Evolutionary conservation across 257 asterid species (phyloP), one percentile per base, ranked within the genome.

Genomic region (Capsicum baccatum): DNA sequence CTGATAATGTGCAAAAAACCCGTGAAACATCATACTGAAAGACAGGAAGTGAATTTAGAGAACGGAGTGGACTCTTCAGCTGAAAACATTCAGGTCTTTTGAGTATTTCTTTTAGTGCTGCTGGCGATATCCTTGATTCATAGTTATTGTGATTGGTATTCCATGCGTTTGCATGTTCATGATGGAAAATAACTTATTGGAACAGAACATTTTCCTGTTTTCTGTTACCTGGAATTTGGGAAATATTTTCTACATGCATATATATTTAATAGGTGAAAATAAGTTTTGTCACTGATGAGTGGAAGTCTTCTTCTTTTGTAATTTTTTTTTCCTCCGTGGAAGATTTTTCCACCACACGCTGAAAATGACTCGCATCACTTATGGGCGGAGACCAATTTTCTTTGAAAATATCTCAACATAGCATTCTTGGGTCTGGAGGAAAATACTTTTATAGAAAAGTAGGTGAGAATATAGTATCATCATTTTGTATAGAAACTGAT

Each of bases 1-100:
- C 91, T 95, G 87, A 97, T 97, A 62, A 95, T 94, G 98, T 97
- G 99, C 88, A 92, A 88, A 87, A 92, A 94, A 89, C 87, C 92
- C 52, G 11, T 84, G 83, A 90, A 92, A 69, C 69, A 88, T 16
- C 94, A 92, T 82, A 79, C 69, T 70, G 90, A 85, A 83, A 91
- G 85, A 81, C 91, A 83, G 55, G 87, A n/a, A 57, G 12, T 55
- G 79, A 91, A 89, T 64, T 79, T 86, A 83, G 95, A 91, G 71
- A 91, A 88, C 79, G 94, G 89, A 70, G 91, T 88, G 17, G 89
- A 68, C 78, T 68, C 85, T 37, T 83, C 80, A 68, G 85, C 85
- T 83, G 85, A 68, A 68, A 74, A 37, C n/a, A 83, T 68, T 37
- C 81, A 83, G 85, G 85, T 83, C 33, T 83, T 68, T 67, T 52